phyloP scores from a whole-genome alignment of 768 basidiomycete genomes.

The Collybiopsis luxurians region DNA sequence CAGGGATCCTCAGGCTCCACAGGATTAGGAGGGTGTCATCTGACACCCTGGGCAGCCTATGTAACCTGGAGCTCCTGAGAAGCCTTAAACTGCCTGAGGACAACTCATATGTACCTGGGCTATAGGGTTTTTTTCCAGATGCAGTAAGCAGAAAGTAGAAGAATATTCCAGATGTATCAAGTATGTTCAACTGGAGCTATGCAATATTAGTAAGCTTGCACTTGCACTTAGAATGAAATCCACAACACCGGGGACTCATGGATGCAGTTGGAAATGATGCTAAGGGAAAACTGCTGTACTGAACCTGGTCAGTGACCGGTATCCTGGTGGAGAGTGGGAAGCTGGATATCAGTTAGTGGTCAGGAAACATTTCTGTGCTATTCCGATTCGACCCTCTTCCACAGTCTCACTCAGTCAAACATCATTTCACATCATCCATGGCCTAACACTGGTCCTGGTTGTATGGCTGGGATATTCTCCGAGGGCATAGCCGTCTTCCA shows the following conservation, averaged over 20 bases:
- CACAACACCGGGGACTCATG: constrained; percentile 18
- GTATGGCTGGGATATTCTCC: constrained; percentile 15
- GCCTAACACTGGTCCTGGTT: constrained; percentile 16
- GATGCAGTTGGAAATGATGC: neutral
- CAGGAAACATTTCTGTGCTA: constrained; percentile 18
- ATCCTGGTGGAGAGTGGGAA: constrained; percentile 17
- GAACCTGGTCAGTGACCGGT: constrained; percentile 19
- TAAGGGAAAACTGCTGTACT: constrained; percentile 16
- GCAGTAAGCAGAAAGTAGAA: too few species aligned
- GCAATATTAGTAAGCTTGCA: too few species aligned
- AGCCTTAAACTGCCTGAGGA: too few species aligned
- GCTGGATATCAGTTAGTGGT: neutral
- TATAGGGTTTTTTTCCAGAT: too few species aligned
- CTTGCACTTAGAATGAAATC: too few species aligned
- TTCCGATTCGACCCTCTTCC: constrained; percentile 24
- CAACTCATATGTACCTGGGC: too few species aligned
- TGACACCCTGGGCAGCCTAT: too few species aligned
- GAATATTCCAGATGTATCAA: too few species aligned
- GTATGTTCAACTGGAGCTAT: too few species aligned
- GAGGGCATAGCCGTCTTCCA: constrained; percentile 23
- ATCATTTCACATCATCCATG: constrained; percentile 19
- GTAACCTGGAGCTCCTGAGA: too few species aligned
- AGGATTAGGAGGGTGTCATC: too few species aligned
- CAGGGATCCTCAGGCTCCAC: too few species aligned
- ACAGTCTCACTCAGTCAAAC: constrained; percentile 15